Conservation (phyloP, 2,329 filamentous ascomycete genomes). For the Monosporascus ibericus region DNA sequence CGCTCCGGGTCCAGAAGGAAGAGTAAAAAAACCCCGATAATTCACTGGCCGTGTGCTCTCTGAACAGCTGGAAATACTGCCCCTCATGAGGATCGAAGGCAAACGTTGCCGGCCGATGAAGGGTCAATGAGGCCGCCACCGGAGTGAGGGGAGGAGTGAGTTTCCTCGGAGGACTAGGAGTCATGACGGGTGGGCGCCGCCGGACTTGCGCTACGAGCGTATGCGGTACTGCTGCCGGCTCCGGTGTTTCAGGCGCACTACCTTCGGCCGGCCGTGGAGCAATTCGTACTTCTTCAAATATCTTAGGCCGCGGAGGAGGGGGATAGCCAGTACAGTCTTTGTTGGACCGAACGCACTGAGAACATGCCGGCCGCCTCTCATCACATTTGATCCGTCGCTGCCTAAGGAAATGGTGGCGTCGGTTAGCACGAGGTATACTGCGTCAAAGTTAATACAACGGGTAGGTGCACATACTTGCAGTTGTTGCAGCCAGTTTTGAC, state of each 20-base stretch:
- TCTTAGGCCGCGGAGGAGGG: constrained; percentile 43
- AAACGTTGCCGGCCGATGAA: constrained; percentile 41
- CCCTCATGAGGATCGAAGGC: constrained; percentile 46
- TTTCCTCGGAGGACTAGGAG: not conserved
- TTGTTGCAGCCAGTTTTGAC: constrained; percentile 62
- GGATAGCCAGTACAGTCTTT: constrained; percentile 57
- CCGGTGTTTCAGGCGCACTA: not conserved
- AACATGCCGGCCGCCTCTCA: constrained; percentile 54
- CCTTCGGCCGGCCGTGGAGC: constrained; percentile 16
- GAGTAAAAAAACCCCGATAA: constrained; percentile 63
- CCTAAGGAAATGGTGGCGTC: constrained; percentile 27
- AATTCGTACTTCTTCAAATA: constrained; percentile 36
- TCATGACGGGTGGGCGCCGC: constrained; percentile 2
- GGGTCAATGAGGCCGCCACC: constrained; percentile 19
- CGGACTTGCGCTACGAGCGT: constrained; percentile 6
- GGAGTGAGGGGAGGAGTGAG: constrained; percentile 31
- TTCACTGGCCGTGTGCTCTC: constrained; percentile 53
- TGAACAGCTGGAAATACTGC: constrained; percentile 58
- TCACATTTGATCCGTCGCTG: constrained; percentile 61
- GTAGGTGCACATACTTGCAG: constrained; percentile 54
- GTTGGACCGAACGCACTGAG: constrained; percentile 53
- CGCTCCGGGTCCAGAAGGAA: constrained; percentile 57
- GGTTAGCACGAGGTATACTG: not conserved
- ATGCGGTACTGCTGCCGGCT: constrained; percentile 1
- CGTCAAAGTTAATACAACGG: not conserved